Conservation (phyloP, 192 early-diverging fungal species). For the Coemansia aciculifera region DNA sequence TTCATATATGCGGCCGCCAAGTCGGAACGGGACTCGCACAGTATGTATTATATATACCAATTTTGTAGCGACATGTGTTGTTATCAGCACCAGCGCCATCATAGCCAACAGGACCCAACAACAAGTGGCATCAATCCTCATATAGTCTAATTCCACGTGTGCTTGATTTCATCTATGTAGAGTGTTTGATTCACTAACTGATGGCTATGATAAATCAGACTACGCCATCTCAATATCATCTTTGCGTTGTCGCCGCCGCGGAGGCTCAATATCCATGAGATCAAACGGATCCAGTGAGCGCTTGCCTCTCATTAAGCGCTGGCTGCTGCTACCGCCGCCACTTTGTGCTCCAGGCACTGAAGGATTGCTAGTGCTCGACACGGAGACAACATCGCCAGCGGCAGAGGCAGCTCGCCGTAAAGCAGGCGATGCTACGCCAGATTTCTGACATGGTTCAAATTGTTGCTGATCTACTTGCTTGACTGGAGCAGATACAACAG, state of each 20-base stretch:
- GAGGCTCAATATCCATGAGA: slow-evolving; percentile 49
- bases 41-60: not conserved
- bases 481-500: not conserved
- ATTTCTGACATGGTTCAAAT: not conserved
- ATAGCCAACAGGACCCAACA: too few relatives aligned
- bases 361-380: not conserved
- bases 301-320: slow-evolving; percentile 20
- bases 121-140: not conserved
- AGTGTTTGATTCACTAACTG: not conserved
- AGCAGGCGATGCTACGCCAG: not conserved
- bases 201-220: not conserved
- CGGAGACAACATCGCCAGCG: not conserved
- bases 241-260: slow-evolving; percentile 44
- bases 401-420: slow-evolving; percentile 7
- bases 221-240: slow-evolving; percentile 43
- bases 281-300: slow-evolving; percentile 30
- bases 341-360: not conserved
- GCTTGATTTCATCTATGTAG: not conserved
- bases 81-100: too few relatives aligned
- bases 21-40: not conserved
- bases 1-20: not conserved
- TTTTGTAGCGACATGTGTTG: not conserved
- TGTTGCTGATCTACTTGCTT: not conserved
- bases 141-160: not conserved
- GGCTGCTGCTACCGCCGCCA: not conserved